Evolutionary conservation across 2,329 filamentous ascomycete genomes (phyloP).

Genomic region (Colletotrichum viniferum): DNA sequence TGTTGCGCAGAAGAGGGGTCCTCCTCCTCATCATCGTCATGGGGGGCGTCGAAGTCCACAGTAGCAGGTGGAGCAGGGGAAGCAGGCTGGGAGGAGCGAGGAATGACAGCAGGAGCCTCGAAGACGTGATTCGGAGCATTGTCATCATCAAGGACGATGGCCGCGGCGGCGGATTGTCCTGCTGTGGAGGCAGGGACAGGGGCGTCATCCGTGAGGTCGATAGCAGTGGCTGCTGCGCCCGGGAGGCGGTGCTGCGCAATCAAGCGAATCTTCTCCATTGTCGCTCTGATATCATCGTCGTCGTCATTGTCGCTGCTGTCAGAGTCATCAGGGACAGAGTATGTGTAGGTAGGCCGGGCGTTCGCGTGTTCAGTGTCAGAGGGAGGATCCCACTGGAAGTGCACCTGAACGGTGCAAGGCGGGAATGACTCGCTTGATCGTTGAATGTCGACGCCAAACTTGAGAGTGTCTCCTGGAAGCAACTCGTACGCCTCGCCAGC

Average conservation of each 20-base stretch:
- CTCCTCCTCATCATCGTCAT: not conserved
- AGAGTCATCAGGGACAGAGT: constrained; percentile 47
- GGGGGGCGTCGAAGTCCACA: not conserved
- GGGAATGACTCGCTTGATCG: constrained; percentile 37
- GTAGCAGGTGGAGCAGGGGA: not conserved
- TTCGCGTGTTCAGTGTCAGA: not conserved
- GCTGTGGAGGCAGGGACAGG: not conserved
- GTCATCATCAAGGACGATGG: not conserved
- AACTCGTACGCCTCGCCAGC: constrained; percentile 24
- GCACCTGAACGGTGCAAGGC: constrained; percentile 40
- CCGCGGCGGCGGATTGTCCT: not conserved
- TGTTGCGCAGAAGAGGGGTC: not conserved
- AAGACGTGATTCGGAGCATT: not conserved
- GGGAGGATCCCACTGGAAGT: constrained; percentile 30
- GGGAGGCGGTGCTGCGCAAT: not conserved
- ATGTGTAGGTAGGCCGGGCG: constrained; percentile 34
- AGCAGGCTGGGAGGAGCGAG: not conserved
- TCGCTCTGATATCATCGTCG: constrained; percentile 22
- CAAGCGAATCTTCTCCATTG: not conserved
- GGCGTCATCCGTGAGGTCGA: constrained; percentile 5
- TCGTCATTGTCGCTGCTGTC: constrained; percentile 34
- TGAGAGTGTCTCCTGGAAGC: constrained; percentile 33
- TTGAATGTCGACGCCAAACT: constrained; percentile 40
- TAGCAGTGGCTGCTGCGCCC: not conserved
- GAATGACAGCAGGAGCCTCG: not conserved